Evolutionary conservation across 371 early-diverging fungal species (phyloP).

Genomic region (Rhizopus delemar): DNA sequence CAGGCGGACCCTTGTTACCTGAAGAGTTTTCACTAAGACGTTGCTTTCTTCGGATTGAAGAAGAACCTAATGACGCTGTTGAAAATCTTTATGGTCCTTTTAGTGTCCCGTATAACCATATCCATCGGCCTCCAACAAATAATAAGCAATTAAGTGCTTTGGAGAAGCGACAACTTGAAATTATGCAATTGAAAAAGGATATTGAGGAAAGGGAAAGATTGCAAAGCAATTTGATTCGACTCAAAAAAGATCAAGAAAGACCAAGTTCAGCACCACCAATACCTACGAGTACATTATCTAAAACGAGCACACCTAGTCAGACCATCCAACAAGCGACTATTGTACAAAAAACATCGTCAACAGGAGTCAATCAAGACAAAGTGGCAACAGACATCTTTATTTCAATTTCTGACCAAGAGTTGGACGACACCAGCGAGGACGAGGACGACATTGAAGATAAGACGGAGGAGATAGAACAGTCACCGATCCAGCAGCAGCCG

Average conservation of each 20-base stretch:
- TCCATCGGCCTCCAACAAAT: not conserved
- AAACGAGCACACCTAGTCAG: not conserved
- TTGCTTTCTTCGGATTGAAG: not conserved
- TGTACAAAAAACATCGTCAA: not conserved
- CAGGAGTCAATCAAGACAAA: not conserved
- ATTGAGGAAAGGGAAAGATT: slow-evolving; percentile 3
- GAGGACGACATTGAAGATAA: too few relatives aligned
- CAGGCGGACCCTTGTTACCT: not conserved
- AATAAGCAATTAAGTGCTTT: not conserved
- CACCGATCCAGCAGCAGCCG: not conserved
- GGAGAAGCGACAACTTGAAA: not conserved
- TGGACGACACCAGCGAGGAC: not conserved
- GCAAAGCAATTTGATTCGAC: not conserved
- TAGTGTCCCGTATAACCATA: not conserved
- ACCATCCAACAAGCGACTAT: not conserved
- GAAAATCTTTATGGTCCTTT: slow-evolving; percentile 22
- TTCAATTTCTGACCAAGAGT: too few relatives aligned
- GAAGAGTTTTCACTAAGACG: not conserved
- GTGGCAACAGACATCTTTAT: too few relatives aligned
- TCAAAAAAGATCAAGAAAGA: not conserved
- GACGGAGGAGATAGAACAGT: not conserved
- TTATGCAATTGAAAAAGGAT: slow-evolving; percentile 6
- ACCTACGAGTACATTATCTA: not conserved
- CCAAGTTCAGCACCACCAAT: not conserved
- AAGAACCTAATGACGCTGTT: slow-evolving; percentile 1